Evolutionary conservation across 1,139 yeast genomes (phyloP).

Genomic region (Zygosaccharomyces sapae): DNA sequence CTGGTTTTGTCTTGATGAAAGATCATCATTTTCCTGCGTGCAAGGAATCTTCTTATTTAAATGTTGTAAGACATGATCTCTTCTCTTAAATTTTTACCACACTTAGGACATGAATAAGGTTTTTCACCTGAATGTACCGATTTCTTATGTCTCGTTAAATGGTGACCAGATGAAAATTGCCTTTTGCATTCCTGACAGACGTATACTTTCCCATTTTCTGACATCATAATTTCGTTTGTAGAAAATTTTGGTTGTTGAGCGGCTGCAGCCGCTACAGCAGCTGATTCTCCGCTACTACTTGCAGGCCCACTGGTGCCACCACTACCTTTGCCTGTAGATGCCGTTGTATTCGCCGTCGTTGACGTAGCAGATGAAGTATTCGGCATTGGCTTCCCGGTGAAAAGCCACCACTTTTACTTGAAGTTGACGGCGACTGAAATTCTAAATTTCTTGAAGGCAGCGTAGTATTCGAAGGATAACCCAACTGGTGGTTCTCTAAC

Average conservation of each 20-base stretch:
- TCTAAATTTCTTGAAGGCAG: conserved; percentile 12
- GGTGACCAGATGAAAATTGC: conserved; percentile 38
- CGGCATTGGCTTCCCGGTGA: conserved; percentile 7
- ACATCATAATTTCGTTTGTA: conserved; percentile 32
- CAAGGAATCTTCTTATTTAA: conserved; percentile 38
- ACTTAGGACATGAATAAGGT: conserved; percentile 38
- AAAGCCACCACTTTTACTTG: conserved; percentile 2
- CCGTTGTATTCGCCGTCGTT: not conserved
- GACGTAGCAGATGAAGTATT: conserved; percentile 1
- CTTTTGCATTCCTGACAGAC: conserved; percentile 37
- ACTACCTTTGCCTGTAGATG: not conserved
- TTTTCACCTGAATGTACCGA: conserved; percentile 39
- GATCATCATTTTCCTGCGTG: conserved; percentile 21
- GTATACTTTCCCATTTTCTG: conserved; percentile 36
- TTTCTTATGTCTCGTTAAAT: conserved; percentile 37
- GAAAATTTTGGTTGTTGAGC: conserved; percentile 27
- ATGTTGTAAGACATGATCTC: conserved; percentile 38
- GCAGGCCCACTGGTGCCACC: not conserved
- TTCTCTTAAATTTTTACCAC: conserved; percentile 38
- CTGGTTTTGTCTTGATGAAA: conserved; percentile 13
- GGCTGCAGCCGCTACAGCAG: not conserved
- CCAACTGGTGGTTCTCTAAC: conserved; percentile 12
- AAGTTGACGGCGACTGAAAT: conserved; percentile 7
- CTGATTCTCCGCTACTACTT: conserved; percentile 1
- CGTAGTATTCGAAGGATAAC: conserved; percentile 10